Percentiles rank a stretch among this genome's conserved stretches.
Conservation (phyloP, 495 filamentous ascomycete genomes). For the Aspergillus wentii region DNA sequence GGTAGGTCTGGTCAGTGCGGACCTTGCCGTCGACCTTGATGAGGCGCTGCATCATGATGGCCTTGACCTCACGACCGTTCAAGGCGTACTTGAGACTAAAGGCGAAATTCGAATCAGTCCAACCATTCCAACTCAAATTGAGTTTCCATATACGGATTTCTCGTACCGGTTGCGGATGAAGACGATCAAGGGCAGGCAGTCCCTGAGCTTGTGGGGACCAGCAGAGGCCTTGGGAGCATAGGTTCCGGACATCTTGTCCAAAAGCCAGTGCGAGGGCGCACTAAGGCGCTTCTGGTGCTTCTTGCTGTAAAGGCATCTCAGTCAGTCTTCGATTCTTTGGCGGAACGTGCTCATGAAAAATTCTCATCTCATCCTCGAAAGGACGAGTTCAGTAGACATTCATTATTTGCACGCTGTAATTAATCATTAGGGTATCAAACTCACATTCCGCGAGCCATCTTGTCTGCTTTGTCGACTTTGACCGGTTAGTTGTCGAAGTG, state of each 20-base stretch:
- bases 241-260: conserved; percentile 97
- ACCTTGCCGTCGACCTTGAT: conserved; percentile 99
- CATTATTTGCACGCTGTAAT: conserved; percentile 1
- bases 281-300: conserved; percentile 99
- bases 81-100: conserved; percentile 95
- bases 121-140: not conserved
- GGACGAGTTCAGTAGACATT: too few species aligned
- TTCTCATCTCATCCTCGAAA: not conserved
- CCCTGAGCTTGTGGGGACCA: conserved; percentile 98
- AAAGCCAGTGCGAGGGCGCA: conserved; percentile 97
- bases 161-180: conserved; percentile 88
- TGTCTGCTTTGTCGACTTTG: conserved; percentile 43
- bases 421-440: conserved; percentile 21
- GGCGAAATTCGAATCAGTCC: conserved; percentile 12
- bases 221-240: conserved; percentile 94
- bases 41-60: conserved; percentile 98
- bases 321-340: conserved; percentile 23
- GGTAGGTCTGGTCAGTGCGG: conserved; percentile 96
- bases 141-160: conserved; percentile 3
- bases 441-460: conserved; percentile 68
- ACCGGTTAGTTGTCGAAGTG: conserved; percentile 38
- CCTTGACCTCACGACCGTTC: conserved; percentile 94
- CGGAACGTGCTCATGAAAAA: too few species aligned
- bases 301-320: conserved; percentile 57
- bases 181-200: conserved; percentile 98